A percentile compares a stretch with the other conserved stretches of the same genome.
Conservation (phyloP, 306 rosid genomes). For the Vachellia collinsii region DNA sequence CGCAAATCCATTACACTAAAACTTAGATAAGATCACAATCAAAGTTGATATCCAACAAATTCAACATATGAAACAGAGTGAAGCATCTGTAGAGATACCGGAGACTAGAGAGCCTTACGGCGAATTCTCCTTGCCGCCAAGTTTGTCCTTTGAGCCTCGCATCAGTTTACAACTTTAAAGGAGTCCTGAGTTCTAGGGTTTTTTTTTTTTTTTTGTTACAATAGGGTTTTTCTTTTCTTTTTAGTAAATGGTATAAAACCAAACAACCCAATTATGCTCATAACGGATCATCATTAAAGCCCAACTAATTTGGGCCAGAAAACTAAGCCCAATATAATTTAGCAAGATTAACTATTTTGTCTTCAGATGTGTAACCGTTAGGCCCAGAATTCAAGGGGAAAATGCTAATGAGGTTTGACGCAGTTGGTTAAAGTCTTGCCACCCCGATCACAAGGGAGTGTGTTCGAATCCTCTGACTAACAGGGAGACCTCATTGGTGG, state of each 20-base stretch:
- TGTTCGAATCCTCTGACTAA: too few relatives aligned
- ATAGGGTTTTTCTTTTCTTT: background rate
- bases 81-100: background rate
- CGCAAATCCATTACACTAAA: background rate
- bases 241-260: too few relatives aligned
- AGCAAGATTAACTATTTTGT: too few relatives aligned
- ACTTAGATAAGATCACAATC: background rate
- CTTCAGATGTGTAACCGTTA: too few relatives aligned
- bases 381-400: background rate
- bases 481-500: too few relatives aligned
- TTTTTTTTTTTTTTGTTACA: background rate
- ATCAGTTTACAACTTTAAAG: background rate
- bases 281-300: background rate
- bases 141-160: too few relatives aligned
- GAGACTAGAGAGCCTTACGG: background rate
- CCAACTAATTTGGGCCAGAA: background rate
- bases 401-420: too few relatives aligned
- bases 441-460: too few relatives aligned
- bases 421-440: too few relatives aligned
- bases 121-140: background rate
- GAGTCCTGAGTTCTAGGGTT: background rate
- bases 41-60: background rate
- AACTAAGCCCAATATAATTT: background rate
- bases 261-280: background rate
- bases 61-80: background rate